A percentile compares a stretch with the other conserved stretches of the same genome.
Evolutionary conservation across 768 basidiomycete genomes (phyloP).

Genomic region (Tricholoma terreum): DNA sequence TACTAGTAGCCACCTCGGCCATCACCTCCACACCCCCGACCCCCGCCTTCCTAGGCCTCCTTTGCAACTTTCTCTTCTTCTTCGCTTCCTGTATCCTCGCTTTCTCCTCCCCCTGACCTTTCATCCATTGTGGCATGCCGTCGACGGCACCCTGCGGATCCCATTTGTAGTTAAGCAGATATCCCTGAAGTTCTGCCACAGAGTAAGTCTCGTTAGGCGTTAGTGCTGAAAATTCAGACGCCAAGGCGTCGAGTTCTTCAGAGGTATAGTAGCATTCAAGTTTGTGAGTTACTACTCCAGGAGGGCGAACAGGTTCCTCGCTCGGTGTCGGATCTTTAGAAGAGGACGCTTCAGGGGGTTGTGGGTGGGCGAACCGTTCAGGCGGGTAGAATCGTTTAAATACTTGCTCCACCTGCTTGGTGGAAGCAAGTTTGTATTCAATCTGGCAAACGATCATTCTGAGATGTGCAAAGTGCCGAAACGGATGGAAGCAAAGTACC

Average conservation of each 20-base stretch:
- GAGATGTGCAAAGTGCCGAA: not conserved
- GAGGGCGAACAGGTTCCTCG: not conserved
- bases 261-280: not conserved
- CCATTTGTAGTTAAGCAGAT: slow-evolving; percentile 44
- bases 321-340: slow-evolving; percentile 17
- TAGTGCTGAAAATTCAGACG: slow-evolving; percentile 31
- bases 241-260: not conserved
- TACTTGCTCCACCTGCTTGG: slow-evolving; percentile 42
- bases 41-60: no score
- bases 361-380: not conserved
- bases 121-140: not conserved
- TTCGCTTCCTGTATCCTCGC: not conserved
- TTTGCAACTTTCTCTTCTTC: not conserved
- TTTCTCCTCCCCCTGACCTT: not conserved
- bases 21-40: no score
- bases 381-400: slow-evolving; percentile 46
- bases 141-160: slow-evolving; percentile 34
- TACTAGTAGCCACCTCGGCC: no score
- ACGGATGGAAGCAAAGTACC: not conserved
- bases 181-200: slow-evolving; percentile 62
- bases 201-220: slow-evolving; percentile 51
- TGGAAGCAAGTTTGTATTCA: slow-evolving; percentile 46
- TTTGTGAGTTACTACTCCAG: not conserved
- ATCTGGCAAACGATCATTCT: slow-evolving; percentile 15
- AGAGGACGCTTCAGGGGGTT: not conserved